Evolutionary conservation across 805 yeast species (phyloP), one percentile per base, ranked within the genome.

Genomic region (Candida gorgasii): DNA sequence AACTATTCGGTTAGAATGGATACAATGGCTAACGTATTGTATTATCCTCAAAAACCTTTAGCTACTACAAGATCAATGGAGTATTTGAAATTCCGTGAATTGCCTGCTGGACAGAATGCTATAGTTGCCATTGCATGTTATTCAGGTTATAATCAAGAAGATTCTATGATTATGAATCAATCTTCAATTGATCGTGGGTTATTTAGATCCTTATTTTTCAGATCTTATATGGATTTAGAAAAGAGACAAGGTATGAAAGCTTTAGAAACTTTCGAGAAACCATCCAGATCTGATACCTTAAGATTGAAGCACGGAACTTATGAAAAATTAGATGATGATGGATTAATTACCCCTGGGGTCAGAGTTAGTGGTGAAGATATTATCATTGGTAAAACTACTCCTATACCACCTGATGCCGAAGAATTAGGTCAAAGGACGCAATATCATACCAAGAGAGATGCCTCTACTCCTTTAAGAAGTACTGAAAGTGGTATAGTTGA

Each of bases 131-230:
- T 93, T 76, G 80, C 95, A 33, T 93, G 99, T 79, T 93, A 93
- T 69, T 87, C 96, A 31, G 99, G 99, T 61, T 93, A 93, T 69
- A 93, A 93, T 68, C 99, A 93, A 76, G 99, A 93, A 85, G 99
- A 93, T 85, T 93, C 99, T 31, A 89, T 93, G 93, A 93, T 93
- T 73, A 93, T 93, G 99, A 93, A 93, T 66, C 99, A 93, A 73
- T 85, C 96, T 8, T 87, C 96, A 27, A 93, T 93, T 61, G 99
- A 93, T 67, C 78, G 98, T 59, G 99, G 99, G 43, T 73, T 93
- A 57, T 93, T 93, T 76, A 77, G 99, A 69, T 89, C 97, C 8
- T 75, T 93, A 61, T 93, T 92, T 72, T 93, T 90, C 76, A 79
- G 99, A 65, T 88, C 98, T 1, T 93, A 93, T 65, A 90, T 92